Evolutionary conservation across 164 flowering plant species (phyloP).

Genomic region (Litsea cubeba): DNA sequence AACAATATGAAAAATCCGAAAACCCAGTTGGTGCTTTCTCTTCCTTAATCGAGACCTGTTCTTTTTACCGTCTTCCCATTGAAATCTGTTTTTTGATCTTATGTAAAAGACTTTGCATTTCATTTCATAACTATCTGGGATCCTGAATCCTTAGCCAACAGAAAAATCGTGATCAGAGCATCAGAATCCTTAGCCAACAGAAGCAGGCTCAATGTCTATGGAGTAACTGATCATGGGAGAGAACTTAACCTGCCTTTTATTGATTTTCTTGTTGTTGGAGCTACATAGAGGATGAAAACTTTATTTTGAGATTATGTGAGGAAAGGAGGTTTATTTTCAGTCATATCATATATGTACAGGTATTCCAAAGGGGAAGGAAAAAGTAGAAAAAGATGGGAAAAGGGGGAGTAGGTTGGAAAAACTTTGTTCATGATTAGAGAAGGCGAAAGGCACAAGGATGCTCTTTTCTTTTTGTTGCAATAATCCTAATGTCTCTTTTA

Average conservation of each 20-base stretch:
- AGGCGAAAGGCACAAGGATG: background rate
- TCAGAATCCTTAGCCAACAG: slow-evolving; percentile 33
- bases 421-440: background rate
- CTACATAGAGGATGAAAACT: slow-evolving; percentile 15
- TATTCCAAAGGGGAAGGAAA: slow-evolving; percentile 1
- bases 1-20: background rate
- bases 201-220: slow-evolving; percentile 15
- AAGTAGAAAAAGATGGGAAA: background rate
- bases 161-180: slow-evolving; percentile 17
- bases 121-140: background rate
- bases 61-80: background rate
- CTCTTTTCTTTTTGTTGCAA: background rate
- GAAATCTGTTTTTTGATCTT: background rate
- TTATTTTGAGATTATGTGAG: background rate
- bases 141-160: too few species aligned
- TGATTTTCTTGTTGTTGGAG: slow-evolving; percentile 67
- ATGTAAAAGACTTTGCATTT: background rate
- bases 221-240: slow-evolving; percentile 20
- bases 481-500: background rate
- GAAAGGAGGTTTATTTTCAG: background rate
- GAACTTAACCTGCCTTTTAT: slow-evolving; percentile 32
- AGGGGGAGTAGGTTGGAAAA: background rate
- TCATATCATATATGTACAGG: slow-evolving; percentile 12
- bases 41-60: background rate
- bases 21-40: slow-evolving; percentile 5